A percentile compares a stretch with the other conserved stretches of the same genome.
Conservation (phyloP, 2,329 filamentous ascomycete genomes). For the Penicillium oxalicum region DNA sequence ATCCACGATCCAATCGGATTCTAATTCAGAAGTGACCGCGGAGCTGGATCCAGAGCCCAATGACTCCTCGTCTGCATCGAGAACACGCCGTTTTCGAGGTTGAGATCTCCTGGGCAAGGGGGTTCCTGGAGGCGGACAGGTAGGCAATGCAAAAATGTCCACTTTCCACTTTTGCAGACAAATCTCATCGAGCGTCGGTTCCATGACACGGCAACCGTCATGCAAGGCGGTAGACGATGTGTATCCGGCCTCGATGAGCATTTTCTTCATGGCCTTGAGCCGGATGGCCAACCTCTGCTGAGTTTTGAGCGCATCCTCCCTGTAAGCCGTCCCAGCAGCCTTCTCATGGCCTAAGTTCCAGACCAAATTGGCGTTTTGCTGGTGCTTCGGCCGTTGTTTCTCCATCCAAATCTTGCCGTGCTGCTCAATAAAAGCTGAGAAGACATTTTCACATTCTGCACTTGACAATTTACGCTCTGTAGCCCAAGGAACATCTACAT, state of each 20-base stretch:
- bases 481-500: conserved; percentile 13
- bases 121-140: conserved; percentile 16
- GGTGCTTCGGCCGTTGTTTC: conserved; percentile 51
- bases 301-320: conserved; percentile 23
- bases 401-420: conserved; percentile 53
- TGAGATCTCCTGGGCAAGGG: conserved; percentile 1
- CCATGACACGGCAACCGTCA: conserved; percentile 53
- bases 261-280: conserved; percentile 36
- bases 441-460: conserved; percentile 47
- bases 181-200: conserved; percentile 59
- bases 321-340: conserved; percentile 25
- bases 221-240: conserved; percentile 49
- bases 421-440: conserved; percentile 50
- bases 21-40: conserved; percentile 1
- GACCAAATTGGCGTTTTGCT: conserved; percentile 52
- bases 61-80: conserved; percentile 1
- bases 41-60: neutral
- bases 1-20: neutral
- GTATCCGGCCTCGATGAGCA: conserved; percentile 51
- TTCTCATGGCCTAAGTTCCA: conserved; percentile 55
- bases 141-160: conserved; percentile 33
- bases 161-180: conserved; percentile 42
- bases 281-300: neutral
- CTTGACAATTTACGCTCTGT: conserved; percentile 27
- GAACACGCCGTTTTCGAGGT: conserved; percentile 1